Evolutionary conservation across 2,329 filamentous ascomycete genomes (phyloP).

Genomic region (Alternaria infectoria): DNA sequence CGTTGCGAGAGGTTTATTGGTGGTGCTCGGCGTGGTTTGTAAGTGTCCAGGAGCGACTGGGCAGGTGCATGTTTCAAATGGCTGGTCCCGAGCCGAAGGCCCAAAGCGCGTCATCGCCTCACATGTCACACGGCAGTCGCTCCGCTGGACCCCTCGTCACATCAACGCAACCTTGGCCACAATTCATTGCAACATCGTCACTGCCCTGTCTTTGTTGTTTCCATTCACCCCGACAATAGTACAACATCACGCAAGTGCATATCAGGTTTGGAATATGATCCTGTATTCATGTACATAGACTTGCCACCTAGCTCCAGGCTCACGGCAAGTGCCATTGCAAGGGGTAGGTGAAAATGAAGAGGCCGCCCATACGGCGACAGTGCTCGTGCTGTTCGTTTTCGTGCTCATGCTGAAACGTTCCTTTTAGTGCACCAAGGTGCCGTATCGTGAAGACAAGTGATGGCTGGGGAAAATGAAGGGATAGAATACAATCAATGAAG

Average conservation of each 20-base stretch:
- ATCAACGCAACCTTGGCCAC: background rate
- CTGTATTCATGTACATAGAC: slow-evolving; percentile 1
- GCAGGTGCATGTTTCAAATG: slow-evolving; percentile 11
- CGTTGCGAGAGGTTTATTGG: background rate
- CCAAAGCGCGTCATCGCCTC: slow-evolving; percentile 11
- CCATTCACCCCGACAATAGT: background rate
- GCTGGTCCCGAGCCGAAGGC: slow-evolving; percentile 13
- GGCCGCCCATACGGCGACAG: slow-evolving; percentile 5
- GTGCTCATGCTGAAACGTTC: slow-evolving; percentile 19
- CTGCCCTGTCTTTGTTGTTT: background rate
- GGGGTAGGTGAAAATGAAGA: background rate
- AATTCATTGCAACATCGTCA: background rate
- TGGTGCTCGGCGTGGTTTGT: background rate
- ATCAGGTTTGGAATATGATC: background rate
- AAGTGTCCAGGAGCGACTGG: slow-evolving; percentile 5
- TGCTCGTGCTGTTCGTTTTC: slow-evolving; percentile 7
- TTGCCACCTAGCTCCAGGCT: slow-evolving; percentile 19
- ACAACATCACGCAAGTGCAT: background rate
- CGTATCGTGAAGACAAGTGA: slow-evolving; percentile 21
- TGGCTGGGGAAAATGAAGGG: background rate
- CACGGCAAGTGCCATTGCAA: slow-evolving; percentile 14
- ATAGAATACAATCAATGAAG: slow-evolving; percentile 17
- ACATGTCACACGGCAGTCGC: background rate
- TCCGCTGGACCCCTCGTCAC: background rate
- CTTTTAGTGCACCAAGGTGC: slow-evolving; percentile 25